Evolutionary conservation across 176 grass and related monocot genomes (phyloP), one percentile per base, ranked within the genome.

Genomic region (Carex pumila): DNA sequence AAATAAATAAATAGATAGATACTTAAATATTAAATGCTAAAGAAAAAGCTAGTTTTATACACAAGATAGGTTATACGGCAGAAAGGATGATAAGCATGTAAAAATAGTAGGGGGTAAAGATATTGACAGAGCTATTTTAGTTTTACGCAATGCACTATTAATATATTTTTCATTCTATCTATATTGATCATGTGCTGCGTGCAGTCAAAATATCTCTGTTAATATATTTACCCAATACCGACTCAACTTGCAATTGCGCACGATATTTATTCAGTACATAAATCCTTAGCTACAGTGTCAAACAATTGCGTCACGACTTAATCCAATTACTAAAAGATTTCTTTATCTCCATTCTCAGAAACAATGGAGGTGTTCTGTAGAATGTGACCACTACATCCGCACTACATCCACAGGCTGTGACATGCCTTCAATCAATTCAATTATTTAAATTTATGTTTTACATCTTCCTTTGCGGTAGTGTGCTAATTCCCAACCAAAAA

Each of bases 271-370:
- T n/a, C 32, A 45, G 15, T 71, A 47, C 68, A 71, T 19, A 45
- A 47, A 21, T 71, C 7, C 18, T n/a, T 47, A 12, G 3, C 39
- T 12, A 49, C 56, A 22, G 22, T 82, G 60, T 82, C 79, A 64
- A 69, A 52, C 60, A 56, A 65, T 47, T 65, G 47, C 60, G 79
- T 82, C 79, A 82, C 61, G 60, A 52, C 79, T 66, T 17, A 15
- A 82, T 65, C 34, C 18, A 31, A 25, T 70, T 14, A 70, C 34
- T 41, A 41, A 67, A 50, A 73, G 9, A 73, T 22, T 53, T 49
- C 21, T 76, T 76, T 31, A 4, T 75, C 71, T 76, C 72, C 45
- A 76, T 0, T 55, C 3, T 14, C 10, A 31, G 0, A 17, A 1
- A 0, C 43, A 76, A 76, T 76, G 72, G 72, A 55, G 45, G 49